A percentile compares a stretch with the other conserved stretches of the same genome.
Evolutionary conservation across 108 stramenopile species (phyloP).

Genomic region (Nitzschia inconspicua): DNA sequence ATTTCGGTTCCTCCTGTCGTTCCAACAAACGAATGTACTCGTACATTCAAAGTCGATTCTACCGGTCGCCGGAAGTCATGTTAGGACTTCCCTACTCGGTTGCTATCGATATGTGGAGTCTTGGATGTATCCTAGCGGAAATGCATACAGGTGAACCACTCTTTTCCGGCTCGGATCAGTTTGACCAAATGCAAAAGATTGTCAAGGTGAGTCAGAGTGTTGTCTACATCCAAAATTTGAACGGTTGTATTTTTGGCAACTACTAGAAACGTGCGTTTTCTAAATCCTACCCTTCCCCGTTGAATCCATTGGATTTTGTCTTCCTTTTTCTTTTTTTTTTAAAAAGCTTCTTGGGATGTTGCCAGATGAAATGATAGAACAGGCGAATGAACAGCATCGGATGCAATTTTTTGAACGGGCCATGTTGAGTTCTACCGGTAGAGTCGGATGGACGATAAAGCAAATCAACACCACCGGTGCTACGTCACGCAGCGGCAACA

Average conservation of each 20-base stretch:
- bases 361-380: constrained; percentile 71
- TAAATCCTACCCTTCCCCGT: too few relatives aligned
- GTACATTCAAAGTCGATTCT: constrained; percentile 99
- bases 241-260: neutral
- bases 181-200: constrained; percentile 96
- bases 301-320: neutral
- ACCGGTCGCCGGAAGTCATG: constrained; percentile 97
- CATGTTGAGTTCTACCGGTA: constrained; percentile 36
- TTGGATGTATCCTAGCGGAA: constrained; percentile 98
- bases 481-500: constrained; percentile 6
- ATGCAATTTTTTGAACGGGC: constrained; percentile 69
- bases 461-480: constrained; percentile 30
- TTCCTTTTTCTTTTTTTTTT: neutral
- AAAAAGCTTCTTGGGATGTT: constrained; percentile 84
- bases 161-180: constrained; percentile 95
- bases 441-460: constrained; percentile 36
- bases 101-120: constrained; percentile 99
- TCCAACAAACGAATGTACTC: constrained; percentile 91
- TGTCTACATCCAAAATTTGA: neutral
- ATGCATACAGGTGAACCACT: constrained; percentile 98
- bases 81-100: constrained; percentile 92
- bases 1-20: constrained; percentile 95
- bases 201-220: constrained; percentile 83
- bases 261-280: neutral
- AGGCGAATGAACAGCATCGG: constrained; percentile 70